Percentiles rank a stretch among this genome's conserved stretches.
phyloP scores from a whole-genome alignment of 805 yeast genomes.

The Nakazawaea populi region DNA sequence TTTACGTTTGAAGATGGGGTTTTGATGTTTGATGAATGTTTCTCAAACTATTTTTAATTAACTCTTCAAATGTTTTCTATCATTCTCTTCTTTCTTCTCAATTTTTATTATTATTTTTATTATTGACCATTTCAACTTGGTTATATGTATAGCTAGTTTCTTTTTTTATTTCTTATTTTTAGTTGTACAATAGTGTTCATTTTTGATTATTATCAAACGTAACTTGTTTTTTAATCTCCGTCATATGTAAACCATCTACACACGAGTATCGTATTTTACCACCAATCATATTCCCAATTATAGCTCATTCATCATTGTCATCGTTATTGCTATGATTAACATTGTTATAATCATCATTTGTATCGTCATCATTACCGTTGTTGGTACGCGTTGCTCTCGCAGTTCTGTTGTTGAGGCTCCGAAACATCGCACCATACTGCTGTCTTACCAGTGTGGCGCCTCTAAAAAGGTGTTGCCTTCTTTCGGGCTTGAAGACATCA shows the following conservation, averaged over 20 bases:
- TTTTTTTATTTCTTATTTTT: not conserved
- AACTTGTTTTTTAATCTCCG: not conserved
- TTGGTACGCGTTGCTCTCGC: not conserved
- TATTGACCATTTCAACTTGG: not conserved
- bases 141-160: conserved; percentile 2
- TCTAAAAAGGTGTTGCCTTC: no score
- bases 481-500: no score
- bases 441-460: no score
- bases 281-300: no score
- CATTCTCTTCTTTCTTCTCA: not conserved
- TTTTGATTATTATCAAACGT: not conserved
- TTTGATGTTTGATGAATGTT: no score
- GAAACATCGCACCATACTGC: not conserved
- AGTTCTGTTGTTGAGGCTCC: not conserved
- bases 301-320: not conserved
- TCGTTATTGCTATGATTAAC: not conserved
- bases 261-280: not conserved
- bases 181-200: conserved; percentile 4
- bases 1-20: no score
- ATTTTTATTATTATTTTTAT: not conserved
- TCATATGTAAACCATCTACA: no score
- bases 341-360: no score
- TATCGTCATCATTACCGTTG: not conserved
- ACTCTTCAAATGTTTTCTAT: not conserved
- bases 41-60: no score